Conservation (phyloP, 1,284 basidiomycete species). For the Apiotrichum gamsii region DNA sequence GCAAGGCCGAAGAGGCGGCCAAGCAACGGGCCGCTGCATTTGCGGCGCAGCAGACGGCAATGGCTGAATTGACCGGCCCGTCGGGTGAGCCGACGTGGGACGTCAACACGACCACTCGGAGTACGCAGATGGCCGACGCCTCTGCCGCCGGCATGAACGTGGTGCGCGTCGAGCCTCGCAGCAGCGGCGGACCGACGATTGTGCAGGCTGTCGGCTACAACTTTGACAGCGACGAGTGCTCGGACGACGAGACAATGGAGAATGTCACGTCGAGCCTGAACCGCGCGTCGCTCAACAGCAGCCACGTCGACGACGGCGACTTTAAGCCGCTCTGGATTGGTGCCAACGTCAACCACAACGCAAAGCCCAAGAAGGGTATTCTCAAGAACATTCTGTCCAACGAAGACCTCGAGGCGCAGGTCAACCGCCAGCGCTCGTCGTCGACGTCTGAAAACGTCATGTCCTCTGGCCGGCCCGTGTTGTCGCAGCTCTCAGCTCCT, state of each 20-base stretch:
- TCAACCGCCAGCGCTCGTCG: constrained; percentile 60
- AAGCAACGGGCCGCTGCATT: constrained; percentile 5
- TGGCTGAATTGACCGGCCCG: constrained; percentile 5
- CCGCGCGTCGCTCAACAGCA: constrained; percentile 13
- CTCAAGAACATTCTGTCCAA: constrained; percentile 61
- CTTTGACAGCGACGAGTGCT: constrained; percentile 53
- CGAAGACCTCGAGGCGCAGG: constrained; percentile 28
- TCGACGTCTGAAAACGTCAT: constrained; percentile 60
- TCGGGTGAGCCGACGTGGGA: constrained; percentile 59
- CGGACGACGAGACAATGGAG: constrained; percentile 50
- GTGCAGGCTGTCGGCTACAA: constrained; percentile 48
- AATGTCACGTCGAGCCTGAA: constrained; percentile 50
- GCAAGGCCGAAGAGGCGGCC: constrained; percentile 27
- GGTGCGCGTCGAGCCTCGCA: constrained; percentile 8
- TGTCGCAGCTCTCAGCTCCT: constrained; percentile 68
- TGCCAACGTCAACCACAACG: constrained; percentile 60
- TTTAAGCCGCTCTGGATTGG: constrained; percentile 57
- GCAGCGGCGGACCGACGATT: constrained; percentile 18
- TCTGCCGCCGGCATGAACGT: not conserved
- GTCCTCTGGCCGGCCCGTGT: constrained; percentile 46
- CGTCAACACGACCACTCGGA: constrained; percentile 63
- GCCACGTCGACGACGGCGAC: constrained; percentile 53
- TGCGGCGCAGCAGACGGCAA: not conserved
- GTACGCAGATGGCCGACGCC: not conserved
- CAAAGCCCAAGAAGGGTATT: constrained; percentile 72